These are phyloP conservation scores for Alternaria panax DNA, from an alignment of 2,329 filamentous ascomycete species.

Conservation along the genomic window DNA sequence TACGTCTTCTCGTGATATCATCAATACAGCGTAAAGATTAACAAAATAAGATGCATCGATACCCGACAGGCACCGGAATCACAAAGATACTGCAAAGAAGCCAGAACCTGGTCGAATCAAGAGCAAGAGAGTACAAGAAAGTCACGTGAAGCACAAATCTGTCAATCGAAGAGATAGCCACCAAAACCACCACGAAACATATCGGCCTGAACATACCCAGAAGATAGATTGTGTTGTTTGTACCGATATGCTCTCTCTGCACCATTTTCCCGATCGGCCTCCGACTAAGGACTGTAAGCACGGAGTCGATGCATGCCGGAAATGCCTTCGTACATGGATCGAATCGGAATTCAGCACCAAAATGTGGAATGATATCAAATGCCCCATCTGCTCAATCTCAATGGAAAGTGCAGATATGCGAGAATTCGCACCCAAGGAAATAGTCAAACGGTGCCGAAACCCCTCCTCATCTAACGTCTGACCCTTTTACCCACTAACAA, in stretches of 20 bases:
- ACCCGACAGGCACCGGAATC: not conserved
- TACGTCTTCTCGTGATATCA: not conserved
- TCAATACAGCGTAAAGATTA: not conserved
- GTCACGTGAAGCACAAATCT: not conserved
- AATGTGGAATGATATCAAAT: slow-evolving; percentile 59
- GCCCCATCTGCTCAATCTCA: slow-evolving; percentile 56
- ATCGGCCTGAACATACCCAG: not conserved
- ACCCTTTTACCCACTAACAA: not conserved
- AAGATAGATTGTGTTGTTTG: slow-evolving; percentile 45
- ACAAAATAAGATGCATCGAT: not conserved
- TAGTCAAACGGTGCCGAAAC: not conserved
- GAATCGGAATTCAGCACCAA: slow-evolving; percentile 45
- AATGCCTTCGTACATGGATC: slow-evolving; percentile 53
- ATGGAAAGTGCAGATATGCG: slow-evolving; percentile 58
- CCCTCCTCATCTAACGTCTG: no score
- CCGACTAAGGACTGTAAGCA: slow-evolving; percentile 49
- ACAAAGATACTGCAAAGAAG: not conserved
- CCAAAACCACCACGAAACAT: not conserved
- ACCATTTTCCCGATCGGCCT: slow-evolving; percentile 42
- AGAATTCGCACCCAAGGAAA: slow-evolving; percentile 46
- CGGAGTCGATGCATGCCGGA: slow-evolving; percentile 42
- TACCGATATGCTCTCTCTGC: slow-evolving; percentile 37
- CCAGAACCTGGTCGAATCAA: not conserved
- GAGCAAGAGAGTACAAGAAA: not conserved
- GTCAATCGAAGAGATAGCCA: not conserved